Evolutionary conservation across 106 monocot species (phyloP), one percentile per base, ranked within the genome.

Genomic region (Vanilla planifolia): DNA sequence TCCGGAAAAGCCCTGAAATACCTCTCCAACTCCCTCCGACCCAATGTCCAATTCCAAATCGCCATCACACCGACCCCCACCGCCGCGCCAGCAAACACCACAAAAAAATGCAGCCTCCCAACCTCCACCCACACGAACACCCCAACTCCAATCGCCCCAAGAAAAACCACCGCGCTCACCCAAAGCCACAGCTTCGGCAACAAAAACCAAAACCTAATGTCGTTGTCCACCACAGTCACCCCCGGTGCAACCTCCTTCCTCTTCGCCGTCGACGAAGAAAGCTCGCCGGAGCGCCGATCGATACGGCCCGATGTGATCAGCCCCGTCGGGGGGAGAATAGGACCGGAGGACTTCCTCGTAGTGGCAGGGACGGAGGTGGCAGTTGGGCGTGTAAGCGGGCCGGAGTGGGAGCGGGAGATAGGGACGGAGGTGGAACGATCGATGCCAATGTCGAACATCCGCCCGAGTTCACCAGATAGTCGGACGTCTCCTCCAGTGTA

Each of bases 401-500:
- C 67, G 53, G 70, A 59, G 55, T 66, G 48, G 11, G 26, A 34
- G 39, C 51, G 3, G 19, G 32, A 0, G 25, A 19, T 8, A 4
- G 44, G 3, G 44, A 37, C 33, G 45, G 52, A 13, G 50, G 36
- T 4, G 55, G 26, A 26, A 8, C 15, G 44, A 9, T 16, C 40
- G 27, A 43, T 11, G 34, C 52, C 62, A 34, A 69, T 63, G 61
- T 67, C 72, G 63, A 78, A 73, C 78, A 78, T 78, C 43, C 67
- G 67, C 0, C 63, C 78, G 16, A 78, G 56, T 20, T 78, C 78
- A 14, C 79, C 73, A 23, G 79, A 79, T 21, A 44, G 34, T 11
- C 58, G 35, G 4, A 60, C 60, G 60, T 69, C 79, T 7, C 79
- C 79, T 47, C 79, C 79, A 14, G 73, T 79, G 73, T 79, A 79